Conservation (phyloP, 2,329 filamentous ascomycete species). For the Myriosclerotinia duriaeana region DNA sequence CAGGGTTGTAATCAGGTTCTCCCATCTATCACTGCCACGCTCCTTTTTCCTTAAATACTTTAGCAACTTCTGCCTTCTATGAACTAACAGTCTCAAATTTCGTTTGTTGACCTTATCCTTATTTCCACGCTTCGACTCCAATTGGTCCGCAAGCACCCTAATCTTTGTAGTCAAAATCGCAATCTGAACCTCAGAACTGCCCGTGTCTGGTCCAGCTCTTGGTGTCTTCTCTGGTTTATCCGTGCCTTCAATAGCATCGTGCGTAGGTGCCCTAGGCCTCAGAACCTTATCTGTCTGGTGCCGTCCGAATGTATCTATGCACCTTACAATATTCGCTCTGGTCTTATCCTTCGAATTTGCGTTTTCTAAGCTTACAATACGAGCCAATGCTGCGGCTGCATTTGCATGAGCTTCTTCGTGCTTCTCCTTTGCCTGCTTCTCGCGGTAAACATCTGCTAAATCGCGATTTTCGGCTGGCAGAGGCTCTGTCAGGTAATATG, state of each 20-base stretch:
- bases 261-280: constrained; percentile 44
- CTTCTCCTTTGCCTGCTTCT: constrained; percentile 41
- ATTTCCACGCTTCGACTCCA: constrained; percentile 66
- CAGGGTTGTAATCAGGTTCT: constrained; percentile 77
- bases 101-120: constrained; percentile 95
- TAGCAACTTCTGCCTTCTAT: constrained; percentile 84
- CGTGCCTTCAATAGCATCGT: constrained; percentile 28
- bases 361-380: constrained; percentile 77
- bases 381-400: constrained; percentile 71
- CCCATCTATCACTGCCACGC: constrained; percentile 86
- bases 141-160: constrained; percentile 69
- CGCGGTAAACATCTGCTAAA: constrained; percentile 37
- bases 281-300: constrained; percentile 80
- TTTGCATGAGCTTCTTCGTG: constrained; percentile 61
- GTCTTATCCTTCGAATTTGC: constrained; percentile 75
- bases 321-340: constrained; percentile 79
- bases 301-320: constrained; percentile 83
- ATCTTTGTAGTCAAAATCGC: constrained; percentile 96
- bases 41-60: constrained; percentile 87
- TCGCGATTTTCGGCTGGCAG: constrained; percentile 40
- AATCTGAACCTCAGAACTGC: constrained; percentile 95
- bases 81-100: constrained; percentile 80
- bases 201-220: constrained; percentile 87
- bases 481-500: constrained; percentile 66
- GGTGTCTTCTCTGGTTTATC: constrained; percentile 48